A percentile compares a stretch with the other conserved stretches of the same genome.
These are phyloP conservation scores for Coniferiporia weirii DNA, from an alignment of 1,284 basidiomycete species.

Conservation along the genomic window DNA sequence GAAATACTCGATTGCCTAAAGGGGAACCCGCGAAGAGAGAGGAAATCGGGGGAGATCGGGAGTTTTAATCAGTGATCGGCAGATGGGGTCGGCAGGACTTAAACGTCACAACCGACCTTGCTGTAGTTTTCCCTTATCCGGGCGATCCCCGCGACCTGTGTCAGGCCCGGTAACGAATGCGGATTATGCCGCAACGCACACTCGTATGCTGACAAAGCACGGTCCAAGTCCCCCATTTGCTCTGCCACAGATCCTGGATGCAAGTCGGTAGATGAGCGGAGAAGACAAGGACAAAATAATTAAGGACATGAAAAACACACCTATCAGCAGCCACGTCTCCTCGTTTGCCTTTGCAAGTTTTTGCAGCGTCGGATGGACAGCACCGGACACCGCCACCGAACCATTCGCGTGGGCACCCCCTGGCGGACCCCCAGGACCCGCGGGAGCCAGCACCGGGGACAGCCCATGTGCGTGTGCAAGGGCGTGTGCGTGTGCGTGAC, in stretches of 20 bases:
- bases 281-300: neutral
- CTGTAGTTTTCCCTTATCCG: slow-evolving; percentile 85
- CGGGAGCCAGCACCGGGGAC: slow-evolving; percentile 45
- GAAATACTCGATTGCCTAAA: slow-evolving; percentile 91
- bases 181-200: slow-evolving; percentile 90
- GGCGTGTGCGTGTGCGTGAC: slow-evolving; percentile 25
- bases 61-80: slow-evolving; percentile 11
- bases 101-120: slow-evolving; percentile 51
- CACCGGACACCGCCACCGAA: slow-evolving; percentile 3
- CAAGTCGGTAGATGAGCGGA: neutral
- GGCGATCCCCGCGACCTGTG: slow-evolving; percentile 86
- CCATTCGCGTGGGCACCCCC: slow-evolving; percentile 4
- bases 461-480: slow-evolving; percentile 37
- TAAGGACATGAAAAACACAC: slow-evolving; percentile 37
- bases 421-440: slow-evolving; percentile 22
- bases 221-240: slow-evolving; percentile 86
- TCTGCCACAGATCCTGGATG: slow-evolving; percentile 78
- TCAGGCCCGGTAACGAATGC: slow-evolving; percentile 80
- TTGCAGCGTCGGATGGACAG: slow-evolving; percentile 44
- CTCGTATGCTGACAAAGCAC: slow-evolving; percentile 87
- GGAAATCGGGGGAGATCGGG: slow-evolving; percentile 17
- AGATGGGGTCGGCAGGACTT: slow-evolving; percentile 21
- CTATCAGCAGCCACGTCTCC: slow-evolving; percentile 89
- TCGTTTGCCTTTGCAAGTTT: slow-evolving; percentile 83
- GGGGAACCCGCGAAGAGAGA: neutral